A percentile compares a stretch with the other conserved stretches of the same genome.
These are phyloP conservation scores for Pinus albicaulis DNA, from an alignment of 75 land plant species.

Conservation along the genomic window DNA sequence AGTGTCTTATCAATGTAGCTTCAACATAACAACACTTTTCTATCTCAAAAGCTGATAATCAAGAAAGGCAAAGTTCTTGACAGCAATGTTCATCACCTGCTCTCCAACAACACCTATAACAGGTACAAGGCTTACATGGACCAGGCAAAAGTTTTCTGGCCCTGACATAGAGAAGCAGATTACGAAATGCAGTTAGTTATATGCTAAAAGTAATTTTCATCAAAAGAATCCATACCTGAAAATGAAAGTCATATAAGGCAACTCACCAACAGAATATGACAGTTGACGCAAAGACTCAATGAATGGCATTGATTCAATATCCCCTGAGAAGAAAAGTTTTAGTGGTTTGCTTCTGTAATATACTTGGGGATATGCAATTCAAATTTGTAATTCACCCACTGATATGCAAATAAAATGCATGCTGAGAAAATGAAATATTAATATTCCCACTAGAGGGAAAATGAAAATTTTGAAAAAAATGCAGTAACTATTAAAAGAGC, in stretches of 20 bases:
- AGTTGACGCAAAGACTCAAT: slow-evolving; percentile 86
- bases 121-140: slow-evolving; percentile 71
- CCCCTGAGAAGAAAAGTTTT: slow-evolving; percentile 46
- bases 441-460: not conserved
- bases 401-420: not conserved
- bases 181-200: not conserved
- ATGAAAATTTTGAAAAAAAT: not conserved
- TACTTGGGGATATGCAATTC: not conserved
- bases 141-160: slow-evolving; percentile 54
- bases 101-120: slow-evolving; percentile 69
- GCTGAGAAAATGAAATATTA: not conserved
- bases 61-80: not conserved
- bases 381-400: not conserved
- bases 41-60: not conserved
- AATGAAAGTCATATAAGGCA: not conserved
- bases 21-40: not conserved
- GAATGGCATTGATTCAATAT: slow-evolving; percentile 98
- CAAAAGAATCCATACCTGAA: not conserved
- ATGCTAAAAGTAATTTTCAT: not conserved
- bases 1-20: too few relatives aligned
- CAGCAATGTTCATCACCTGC: slow-evolving; percentile 33
- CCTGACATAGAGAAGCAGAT: slow-evolving; percentile 15
- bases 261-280: slow-evolving; percentile 55
- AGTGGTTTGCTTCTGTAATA: not conserved
- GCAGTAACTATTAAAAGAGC: not conserved